Percentiles rank a stretch among this genome's conserved stretches.
Conservation (phyloP, 352 stramenopile species). For the Phytopythium aichiense region DNA sequence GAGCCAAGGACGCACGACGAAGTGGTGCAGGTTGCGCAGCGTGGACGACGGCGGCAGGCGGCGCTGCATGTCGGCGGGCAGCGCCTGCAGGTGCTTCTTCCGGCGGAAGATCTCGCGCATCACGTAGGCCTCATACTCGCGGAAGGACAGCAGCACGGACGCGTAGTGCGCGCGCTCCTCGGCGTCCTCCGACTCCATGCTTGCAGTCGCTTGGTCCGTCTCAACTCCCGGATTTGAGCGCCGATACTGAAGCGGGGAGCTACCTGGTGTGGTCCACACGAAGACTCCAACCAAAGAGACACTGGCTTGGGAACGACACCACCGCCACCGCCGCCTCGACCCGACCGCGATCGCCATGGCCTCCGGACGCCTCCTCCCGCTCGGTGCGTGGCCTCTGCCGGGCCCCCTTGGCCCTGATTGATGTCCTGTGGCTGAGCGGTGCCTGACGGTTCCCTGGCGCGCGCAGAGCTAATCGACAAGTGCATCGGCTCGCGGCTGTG, state of each 20-base stretch:
- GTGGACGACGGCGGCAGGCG: constrained; percentile 67
- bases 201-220: not conserved
- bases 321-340: not conserved
- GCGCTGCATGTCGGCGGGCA: constrained; percentile 70
- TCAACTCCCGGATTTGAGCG: not conserved
- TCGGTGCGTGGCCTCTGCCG: constrained; percentile 37
- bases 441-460: not conserved
- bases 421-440: no score
- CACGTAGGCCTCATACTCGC: constrained; percentile 80
- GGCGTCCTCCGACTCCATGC: constrained; percentile 54
- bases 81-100: constrained; percentile 76
- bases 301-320: not conserved
- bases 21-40: constrained; percentile 72
- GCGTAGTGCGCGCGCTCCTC: constrained; percentile 82
- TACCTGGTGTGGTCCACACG: constrained; percentile 8
- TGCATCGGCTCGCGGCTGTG: constrained; percentile 98
- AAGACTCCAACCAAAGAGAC: not conserved
- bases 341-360: constrained; percentile 32
- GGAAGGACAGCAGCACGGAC: constrained; percentile 82
- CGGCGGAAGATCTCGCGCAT: constrained; percentile 81
- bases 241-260: constrained; percentile 10
- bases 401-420: no score
- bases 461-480: constrained; percentile 98
- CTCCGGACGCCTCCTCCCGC: constrained; percentile 70
- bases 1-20: constrained; percentile 32